phyloP scores from a whole-genome alignment of 148 eudicot genomes.

The Nyssa sinensis region DNA sequence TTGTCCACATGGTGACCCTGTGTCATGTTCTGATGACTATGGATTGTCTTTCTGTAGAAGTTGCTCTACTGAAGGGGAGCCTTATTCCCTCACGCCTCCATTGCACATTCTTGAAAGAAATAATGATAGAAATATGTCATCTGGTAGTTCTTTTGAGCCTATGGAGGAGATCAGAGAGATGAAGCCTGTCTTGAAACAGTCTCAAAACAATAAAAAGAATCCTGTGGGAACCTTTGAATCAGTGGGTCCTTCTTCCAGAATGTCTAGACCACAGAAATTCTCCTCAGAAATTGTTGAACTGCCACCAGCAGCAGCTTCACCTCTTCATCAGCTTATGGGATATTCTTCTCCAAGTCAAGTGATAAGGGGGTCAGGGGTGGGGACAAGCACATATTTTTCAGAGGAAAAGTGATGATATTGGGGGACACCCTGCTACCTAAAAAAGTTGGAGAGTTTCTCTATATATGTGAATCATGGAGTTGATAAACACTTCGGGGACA shows the following conservation, averaged over 20 bases:
- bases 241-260: constrained; percentile 24
- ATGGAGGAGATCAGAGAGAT: constrained; percentile 30
- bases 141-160: constrained; percentile 27
- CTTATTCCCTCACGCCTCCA: constrained; percentile 19
- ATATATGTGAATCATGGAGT: neutral
- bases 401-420: neutral
- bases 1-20: constrained; percentile 18
- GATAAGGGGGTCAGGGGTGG: constrained; percentile 18
- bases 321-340: constrained; percentile 92
- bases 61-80: constrained; percentile 33
- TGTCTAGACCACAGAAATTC: constrained; percentile 29
- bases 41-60: constrained; percentile 30
- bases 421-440: too few species aligned
- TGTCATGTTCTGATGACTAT: constrained; percentile 40
- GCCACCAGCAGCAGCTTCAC: constrained; percentile 42
- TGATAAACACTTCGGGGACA: too few species aligned
- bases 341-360: constrained; percentile 57
- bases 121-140: constrained; percentile 27
- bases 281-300: constrained; percentile 47
- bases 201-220: constrained; percentile 19
- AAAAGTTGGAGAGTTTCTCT: too few species aligned
- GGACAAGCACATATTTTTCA: neutral
- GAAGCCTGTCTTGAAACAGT: constrained; percentile 19
- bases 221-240: constrained; percentile 16
- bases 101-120: constrained; percentile 3